Conservation (phyloP, 495 filamentous ascomycete genomes). For the Massariosphaeria phaeospora region DNA sequence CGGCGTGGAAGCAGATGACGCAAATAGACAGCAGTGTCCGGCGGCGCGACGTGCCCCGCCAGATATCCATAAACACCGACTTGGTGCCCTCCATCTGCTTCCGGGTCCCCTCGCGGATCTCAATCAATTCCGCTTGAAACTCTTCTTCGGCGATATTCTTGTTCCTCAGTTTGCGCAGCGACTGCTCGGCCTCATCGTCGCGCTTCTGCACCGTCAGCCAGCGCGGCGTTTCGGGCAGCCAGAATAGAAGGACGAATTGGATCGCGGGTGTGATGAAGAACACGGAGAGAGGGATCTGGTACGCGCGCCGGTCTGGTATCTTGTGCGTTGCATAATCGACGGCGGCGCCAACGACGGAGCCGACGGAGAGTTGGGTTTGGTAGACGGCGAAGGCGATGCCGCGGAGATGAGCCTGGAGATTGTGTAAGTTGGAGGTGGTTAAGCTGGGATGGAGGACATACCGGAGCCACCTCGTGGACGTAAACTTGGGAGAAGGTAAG, state of each 20-base stretch:
- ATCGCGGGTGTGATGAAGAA: slow-evolving; percentile 1
- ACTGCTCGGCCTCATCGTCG: slow-evolving; percentile 3
- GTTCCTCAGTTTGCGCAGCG: slow-evolving; percentile 3
- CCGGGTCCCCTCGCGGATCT: slow-evolving; percentile 7
- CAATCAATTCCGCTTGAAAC: slow-evolving; percentile 13
- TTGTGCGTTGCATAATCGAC: slow-evolving; percentile 13
- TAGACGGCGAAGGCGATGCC: slow-evolving; percentile 14
- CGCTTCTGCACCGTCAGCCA: slow-evolving; percentile 13
- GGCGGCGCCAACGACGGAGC: slow-evolving; percentile 5
- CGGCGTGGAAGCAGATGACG: slow-evolving; percentile 15
- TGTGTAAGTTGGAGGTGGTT: not conserved
- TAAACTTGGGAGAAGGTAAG: slow-evolving; percentile 15
- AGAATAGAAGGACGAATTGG: not conserved
- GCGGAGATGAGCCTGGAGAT: slow-evolving; percentile 12
- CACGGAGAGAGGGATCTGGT: slow-evolving; percentile 8
- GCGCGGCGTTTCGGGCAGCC: slow-evolving; percentile 4
- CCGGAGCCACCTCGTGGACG: slow-evolving; percentile 6
- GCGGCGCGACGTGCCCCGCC: slow-evolving; percentile 4
- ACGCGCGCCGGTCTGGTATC: not conserved
- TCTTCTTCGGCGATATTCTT: slow-evolving; percentile 6
- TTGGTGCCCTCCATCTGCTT: slow-evolving; percentile 18
- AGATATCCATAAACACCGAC: slow-evolving; percentile 18
- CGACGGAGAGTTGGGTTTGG: slow-evolving; percentile 12
- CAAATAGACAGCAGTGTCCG: slow-evolving; percentile 5
- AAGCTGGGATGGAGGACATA: not conserved